These are phyloP conservation scores for Pisolithus orientalis DNA, from an alignment of 768 basidiomycete genomes.

Conservation along the genomic window DNA sequence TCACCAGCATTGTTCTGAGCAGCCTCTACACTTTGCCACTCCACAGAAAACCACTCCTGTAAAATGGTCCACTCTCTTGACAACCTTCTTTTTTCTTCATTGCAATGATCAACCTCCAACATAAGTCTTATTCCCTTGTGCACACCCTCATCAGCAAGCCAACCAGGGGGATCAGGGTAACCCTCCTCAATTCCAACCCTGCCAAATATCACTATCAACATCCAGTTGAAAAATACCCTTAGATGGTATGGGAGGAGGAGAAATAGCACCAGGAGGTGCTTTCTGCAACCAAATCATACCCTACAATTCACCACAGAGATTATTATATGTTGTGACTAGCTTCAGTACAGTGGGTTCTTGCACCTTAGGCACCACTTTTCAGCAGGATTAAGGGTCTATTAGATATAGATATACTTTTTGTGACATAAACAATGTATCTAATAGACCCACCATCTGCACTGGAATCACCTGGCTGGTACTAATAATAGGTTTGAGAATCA, in stretches of 20 bases:
- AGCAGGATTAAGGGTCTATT: too few species aligned
- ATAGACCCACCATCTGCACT: too few species aligned
- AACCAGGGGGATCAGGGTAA: constrained; percentile 4
- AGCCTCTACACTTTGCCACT: too few species aligned
- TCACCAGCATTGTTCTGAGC: too few species aligned
- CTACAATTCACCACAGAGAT: constrained; percentile 16
- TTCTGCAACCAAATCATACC: constrained; percentile 10
- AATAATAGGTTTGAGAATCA: too few species aligned
- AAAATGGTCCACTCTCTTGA: not conserved
- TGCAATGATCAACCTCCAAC: not conserved
- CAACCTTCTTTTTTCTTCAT: not conserved
- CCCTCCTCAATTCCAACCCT: constrained; percentile 25
- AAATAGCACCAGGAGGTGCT: constrained; percentile 20
- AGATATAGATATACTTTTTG: too few species aligned
- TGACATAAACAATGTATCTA: too few species aligned
- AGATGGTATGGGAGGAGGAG: constrained; percentile 17
- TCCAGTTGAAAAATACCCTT: constrained; percentile 23
- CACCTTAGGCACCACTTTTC: too few species aligned
- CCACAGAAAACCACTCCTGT: too few species aligned
- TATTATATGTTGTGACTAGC: constrained; percentile 24
- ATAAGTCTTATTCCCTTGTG: too few species aligned
- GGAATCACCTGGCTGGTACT: too few species aligned
- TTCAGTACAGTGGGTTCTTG: too few species aligned
- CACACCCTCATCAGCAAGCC: not conserved
- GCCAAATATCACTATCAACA: constrained; percentile 32